phyloP scores from a whole-genome alignment of 192 early-diverging fungal species.

The Podila horticola region DNA sequence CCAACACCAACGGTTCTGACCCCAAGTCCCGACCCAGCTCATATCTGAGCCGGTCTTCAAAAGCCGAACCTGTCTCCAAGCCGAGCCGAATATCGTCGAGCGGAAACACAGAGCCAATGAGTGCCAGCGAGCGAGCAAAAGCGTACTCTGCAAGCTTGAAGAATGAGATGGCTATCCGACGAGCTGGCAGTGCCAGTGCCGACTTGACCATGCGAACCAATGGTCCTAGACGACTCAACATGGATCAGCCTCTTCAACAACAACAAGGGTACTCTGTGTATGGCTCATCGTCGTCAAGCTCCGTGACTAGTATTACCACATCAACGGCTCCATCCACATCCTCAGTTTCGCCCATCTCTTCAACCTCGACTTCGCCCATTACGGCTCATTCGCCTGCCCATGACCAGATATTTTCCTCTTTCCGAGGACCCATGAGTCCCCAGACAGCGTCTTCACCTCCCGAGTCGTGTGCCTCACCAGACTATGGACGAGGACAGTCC shows the following conservation, averaged over 20 bases:
- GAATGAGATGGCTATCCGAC: conserved; percentile 39
- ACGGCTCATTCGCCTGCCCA: conserved; percentile 23
- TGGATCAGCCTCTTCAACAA: conserved; percentile 2
- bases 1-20: too few species aligned
- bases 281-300: conserved; percentile 6
- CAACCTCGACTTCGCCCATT: conserved; percentile 30
- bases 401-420: conserved; percentile 30
- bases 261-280: conserved; percentile 18
- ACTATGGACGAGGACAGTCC: conserved; percentile 12
- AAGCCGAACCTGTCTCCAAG: conserved; percentile 28
- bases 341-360: conserved; percentile 30
- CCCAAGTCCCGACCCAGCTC: conserved; percentile 12
- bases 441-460: conserved; percentile 25
- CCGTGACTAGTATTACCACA: not conserved
- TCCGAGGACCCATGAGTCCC: conserved; percentile 23
- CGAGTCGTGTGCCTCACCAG: conserved; percentile 33
- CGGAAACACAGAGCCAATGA: conserved; percentile 17
- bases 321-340: conserved; percentile 37
- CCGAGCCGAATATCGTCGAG: conserved; percentile 16
- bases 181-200: conserved; percentile 3
- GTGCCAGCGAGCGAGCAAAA: conserved; percentile 45
- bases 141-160: conserved; percentile 40
- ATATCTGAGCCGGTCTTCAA: conserved; percentile 11
- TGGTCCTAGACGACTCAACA: conserved; percentile 8
- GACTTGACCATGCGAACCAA: conserved; percentile 6